Evolutionary conservation across 2,329 filamentous ascomycete genomes (phyloP), one percentile per base, ranked within the genome.

Genomic region (Sordariomycetes sp.): DNA sequence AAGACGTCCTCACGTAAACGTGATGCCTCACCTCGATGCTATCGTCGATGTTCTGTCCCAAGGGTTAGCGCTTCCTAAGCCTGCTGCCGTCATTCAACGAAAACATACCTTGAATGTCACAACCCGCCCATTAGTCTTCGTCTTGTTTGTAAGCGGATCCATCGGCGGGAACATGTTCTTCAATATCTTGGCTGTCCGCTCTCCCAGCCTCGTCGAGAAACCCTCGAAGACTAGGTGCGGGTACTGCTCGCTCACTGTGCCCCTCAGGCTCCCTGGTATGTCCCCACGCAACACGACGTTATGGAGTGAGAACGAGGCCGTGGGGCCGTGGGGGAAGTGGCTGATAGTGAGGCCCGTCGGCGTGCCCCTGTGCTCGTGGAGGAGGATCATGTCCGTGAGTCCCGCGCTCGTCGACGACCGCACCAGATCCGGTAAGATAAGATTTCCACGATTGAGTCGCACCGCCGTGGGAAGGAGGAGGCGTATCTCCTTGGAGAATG

Each of bases 181-280:
- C 50, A 99, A 72, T 16, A 97, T 89, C 70, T 95, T 92, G 56
- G 91, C 88, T 18, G 97, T 85, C 20, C 94, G 82, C 65, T 86
- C 80, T 58, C 94, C 94, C 6, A 97, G 76, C 37, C 81, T 82
- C 6, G 88, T 90, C 5, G 81, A 88, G 73, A 99, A 97, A 2
- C 91, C 91, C 67, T 99, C 94, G 66, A 99, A 97, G 62, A 99
- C 89, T 2, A 99, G 78, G 67, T 97, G 93, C 0, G 94, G 94
- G 66, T 97, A 99, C 43, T 85, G 87, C 73, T 99, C 94, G 61
- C 85, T 90, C 54, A 97, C 90, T 1, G 91, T 96, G 54, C 94
- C 94, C 59, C 89, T 82, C 10, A 90, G 83, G 50, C 87, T 84
- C 62, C 94, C 91, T 1, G 94, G 93, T 22, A 99, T 96, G 69